phyloP scores from a whole-genome alignment of 257 asterid genomes.

The Phtheirospermum japonicum region DNA sequence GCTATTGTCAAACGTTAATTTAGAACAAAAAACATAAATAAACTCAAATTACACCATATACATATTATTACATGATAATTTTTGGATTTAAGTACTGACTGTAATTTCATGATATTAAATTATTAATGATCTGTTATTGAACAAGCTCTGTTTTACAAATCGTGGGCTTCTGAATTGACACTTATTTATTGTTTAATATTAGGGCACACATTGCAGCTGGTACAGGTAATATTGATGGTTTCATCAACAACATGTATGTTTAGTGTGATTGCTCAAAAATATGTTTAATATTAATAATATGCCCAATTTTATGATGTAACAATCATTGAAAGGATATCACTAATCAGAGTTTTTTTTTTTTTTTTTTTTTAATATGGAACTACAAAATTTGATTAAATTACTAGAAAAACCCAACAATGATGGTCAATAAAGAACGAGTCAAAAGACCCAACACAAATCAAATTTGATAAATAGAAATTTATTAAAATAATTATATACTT shows the following conservation, averaged over 20 bases:
- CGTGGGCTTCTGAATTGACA: slow-evolving; percentile 30
- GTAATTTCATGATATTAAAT: not conserved
- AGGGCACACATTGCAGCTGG: slow-evolving; percentile 36
- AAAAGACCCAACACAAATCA: no score
- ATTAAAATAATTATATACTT: no score
- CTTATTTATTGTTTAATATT: slow-evolving; percentile 34
- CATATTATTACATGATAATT: not conserved
- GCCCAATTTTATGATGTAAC: no score
- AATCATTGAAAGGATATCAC: no score
- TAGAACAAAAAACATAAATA: not conserved
- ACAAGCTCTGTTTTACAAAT: slow-evolving; percentile 33
- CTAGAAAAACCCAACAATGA: no score
- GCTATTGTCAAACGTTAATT: slow-evolving; percentile 9
- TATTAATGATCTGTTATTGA: slow-evolving; percentile 30
- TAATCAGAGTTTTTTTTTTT: no score
- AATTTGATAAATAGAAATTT: no score
- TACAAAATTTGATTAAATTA: no score
- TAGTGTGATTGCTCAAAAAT: slow-evolving; percentile 7
- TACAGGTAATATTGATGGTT: slow-evolving; percentile 35
- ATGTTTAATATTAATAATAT: slow-evolving; percentile 6
- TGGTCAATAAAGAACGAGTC: no score
- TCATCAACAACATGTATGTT: slow-evolving; percentile 27
- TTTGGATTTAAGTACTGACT: slow-evolving; percentile 1
- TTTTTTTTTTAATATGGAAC: no score
- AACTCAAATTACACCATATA: slow-evolving; percentile 13